Evolutionary conservation across 768 basidiomycete species (phyloP).

Genomic region (Neoboletus subvelutipes): DNA sequence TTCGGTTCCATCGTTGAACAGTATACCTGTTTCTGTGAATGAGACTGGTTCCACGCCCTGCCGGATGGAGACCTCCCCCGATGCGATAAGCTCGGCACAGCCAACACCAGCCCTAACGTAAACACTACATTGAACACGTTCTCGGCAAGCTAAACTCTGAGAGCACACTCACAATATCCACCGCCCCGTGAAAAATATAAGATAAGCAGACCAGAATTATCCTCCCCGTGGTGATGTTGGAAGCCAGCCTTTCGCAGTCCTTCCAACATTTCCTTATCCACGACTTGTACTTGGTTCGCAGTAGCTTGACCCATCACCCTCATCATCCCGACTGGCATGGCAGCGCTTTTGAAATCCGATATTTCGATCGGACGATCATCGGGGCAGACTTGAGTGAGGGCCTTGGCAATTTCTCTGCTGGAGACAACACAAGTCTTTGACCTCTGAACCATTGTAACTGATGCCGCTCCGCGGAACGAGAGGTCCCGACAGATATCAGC

Average conservation of each 20-base stretch:
- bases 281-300: not conserved
- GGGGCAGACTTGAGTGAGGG: not conserved
- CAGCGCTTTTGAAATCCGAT: too few species aligned
- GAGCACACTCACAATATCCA: slow-evolving; percentile 1
- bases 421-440: slow-evolving; percentile 7
- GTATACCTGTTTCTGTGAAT: not conserved
- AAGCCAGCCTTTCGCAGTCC: slow-evolving; percentile 6
- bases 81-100: slow-evolving; percentile 2
- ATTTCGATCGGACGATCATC: not conserved
- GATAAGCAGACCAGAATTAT: not conserved
- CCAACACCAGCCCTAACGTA: slow-evolving; percentile 6
- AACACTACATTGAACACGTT: not conserved
- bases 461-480: slow-evolving; percentile 3
- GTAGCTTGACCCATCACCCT: not conserved
- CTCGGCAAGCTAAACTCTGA: not conserved
- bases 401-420: not conserved
- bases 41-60: slow-evolving; percentile 6
- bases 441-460: slow-evolving; percentile 5
- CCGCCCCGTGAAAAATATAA: slow-evolving; percentile 4
- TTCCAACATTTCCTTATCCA: slow-evolving; percentile 6
- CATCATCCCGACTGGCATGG: slow-evolving; percentile 1
- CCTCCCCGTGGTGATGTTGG: not conserved
- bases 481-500: slow-evolving; percentile 9
- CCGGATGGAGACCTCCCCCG: not conserved
- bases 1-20: not conserved